Evolutionary conservation across 495 filamentous ascomycete species (phyloP).

Genomic region (Penicillium turbatum): DNA sequence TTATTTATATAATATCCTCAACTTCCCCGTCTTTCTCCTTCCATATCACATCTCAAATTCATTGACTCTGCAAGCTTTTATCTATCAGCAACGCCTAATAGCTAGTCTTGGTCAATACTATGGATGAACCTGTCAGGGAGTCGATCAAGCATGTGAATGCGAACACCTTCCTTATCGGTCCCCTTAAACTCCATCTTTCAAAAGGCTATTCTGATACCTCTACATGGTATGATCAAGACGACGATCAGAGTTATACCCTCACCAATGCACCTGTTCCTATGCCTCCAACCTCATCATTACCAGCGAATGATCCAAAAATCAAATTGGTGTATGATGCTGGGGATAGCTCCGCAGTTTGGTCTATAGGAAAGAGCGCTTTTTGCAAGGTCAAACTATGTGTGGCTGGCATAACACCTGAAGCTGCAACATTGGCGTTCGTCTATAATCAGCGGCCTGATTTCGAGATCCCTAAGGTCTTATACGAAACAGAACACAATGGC

Average conservation of each 20-base stretch:
- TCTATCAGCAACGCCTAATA: too few species aligned
- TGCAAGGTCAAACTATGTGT: conserved; percentile 1
- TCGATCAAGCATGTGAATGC: neutral
- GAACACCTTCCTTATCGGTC: neutral
- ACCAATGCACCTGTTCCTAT: neutral
- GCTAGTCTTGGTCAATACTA: too few species aligned
- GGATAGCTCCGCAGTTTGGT: neutral
- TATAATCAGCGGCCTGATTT: conserved; percentile 1
- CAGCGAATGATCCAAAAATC: neutral
- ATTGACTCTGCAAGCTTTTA: too few species aligned
- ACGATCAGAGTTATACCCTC: neutral
- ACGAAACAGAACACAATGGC: neutral
- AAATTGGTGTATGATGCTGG: neutral
- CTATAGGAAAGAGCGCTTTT: conserved; percentile 1
- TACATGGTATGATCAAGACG: neutral
- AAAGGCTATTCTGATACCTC: conserved; percentile 2
- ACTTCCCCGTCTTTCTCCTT: too few species aligned
- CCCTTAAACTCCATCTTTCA: neutral
- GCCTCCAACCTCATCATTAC: neutral
- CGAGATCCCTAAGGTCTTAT: neutral
- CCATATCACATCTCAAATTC: too few species aligned
- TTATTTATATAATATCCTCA: too few species aligned
- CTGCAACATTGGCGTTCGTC: neutral
- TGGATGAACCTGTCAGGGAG: too few species aligned
- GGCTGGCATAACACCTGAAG: neutral